phyloP scores from a whole-genome alignment of 2,329 filamentous ascomycete genomes.

The Phoma herbarum region DNA sequence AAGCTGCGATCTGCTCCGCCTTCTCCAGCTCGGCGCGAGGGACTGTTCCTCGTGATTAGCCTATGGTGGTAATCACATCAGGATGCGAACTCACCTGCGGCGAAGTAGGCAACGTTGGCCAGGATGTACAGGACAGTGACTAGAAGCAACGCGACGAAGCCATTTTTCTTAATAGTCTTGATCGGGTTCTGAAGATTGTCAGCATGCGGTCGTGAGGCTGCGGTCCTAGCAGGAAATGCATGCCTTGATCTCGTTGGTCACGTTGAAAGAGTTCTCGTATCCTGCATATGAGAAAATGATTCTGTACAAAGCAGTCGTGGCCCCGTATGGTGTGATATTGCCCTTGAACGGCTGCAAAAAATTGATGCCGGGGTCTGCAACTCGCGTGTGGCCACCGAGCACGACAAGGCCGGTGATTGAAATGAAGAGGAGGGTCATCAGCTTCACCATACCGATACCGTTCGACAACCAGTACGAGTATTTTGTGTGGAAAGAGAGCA shows the following conservation, averaged over 20 bases:
- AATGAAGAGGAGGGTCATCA: constrained; percentile 66
- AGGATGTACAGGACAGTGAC: constrained; percentile 66
- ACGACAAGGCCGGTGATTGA: constrained; percentile 66
- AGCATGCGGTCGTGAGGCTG: not conserved
- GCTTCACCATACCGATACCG: constrained; percentile 65
- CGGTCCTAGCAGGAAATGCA: too few species aligned
- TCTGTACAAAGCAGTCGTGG: constrained; percentile 68
- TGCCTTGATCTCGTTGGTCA: constrained; percentile 67
- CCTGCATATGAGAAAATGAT: constrained; percentile 68
- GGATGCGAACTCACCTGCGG: constrained; percentile 60
- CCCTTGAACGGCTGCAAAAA: constrained; percentile 65
- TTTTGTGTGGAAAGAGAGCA: constrained; percentile 64
- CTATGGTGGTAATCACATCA: too few species aligned
- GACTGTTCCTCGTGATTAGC: constrained; percentile 42
- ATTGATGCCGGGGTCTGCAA: constrained; percentile 62
- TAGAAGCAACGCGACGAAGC: constrained; percentile 58
- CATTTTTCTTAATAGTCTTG: constrained; percentile 59
- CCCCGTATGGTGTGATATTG: constrained; percentile 56
- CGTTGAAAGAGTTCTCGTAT: constrained; percentile 68
- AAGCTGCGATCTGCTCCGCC: constrained; percentile 63
- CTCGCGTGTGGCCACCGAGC: constrained; percentile 63
- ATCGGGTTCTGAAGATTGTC: constrained; percentile 57
- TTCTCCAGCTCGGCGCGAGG: constrained; percentile 60
- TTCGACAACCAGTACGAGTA: constrained; percentile 66
- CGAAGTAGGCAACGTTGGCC: constrained; percentile 69